A percentile compares a stretch with the other conserved stretches of the same genome.
Conservation (phyloP, 352 stramenopile species). For the Pythium sukuiense region DNA sequence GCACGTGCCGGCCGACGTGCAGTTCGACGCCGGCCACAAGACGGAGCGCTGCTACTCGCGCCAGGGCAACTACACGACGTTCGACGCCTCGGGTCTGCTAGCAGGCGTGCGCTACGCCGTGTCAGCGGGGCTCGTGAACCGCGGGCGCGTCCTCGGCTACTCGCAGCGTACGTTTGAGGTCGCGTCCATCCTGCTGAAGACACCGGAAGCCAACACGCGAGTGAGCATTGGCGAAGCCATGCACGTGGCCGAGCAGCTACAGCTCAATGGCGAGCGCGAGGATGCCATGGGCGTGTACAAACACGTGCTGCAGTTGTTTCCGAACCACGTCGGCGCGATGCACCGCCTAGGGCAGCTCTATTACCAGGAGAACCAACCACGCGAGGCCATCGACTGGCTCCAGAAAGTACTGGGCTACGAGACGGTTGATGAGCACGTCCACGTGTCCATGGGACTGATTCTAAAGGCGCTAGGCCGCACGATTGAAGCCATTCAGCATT, state of each 20-base stretch:
- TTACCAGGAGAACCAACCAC: constrained; percentile 41
- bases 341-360: constrained; percentile 51
- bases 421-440: constrained; percentile 3
- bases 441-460: constrained; percentile 58
- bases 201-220: constrained; percentile 18
- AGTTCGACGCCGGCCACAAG: constrained; percentile 27
- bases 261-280: constrained; percentile 33
- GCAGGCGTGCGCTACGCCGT: constrained; percentile 57
- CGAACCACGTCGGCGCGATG: constrained; percentile 41
- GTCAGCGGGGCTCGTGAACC: constrained; percentile 48
- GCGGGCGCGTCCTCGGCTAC: constrained; percentile 49
- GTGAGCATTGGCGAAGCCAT: constrained; percentile 53
- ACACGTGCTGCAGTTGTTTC: constrained; percentile 53
- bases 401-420: not conserved
- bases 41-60: constrained; percentile 65
- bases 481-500: constrained; percentile 53
- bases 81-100: constrained; percentile 55
- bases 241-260: constrained; percentile 37
- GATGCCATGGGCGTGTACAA: constrained; percentile 47
- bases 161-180: constrained; percentile 71
- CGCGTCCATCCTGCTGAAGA: constrained; percentile 36
- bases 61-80: constrained; percentile 47
- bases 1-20: constrained; percentile 42
- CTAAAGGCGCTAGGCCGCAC: constrained; percentile 38
- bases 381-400: constrained; percentile 28